Base-by-base conservation (phyloP, 768 basidiomycete species). In the Boletus reticuloceps region DNA sequence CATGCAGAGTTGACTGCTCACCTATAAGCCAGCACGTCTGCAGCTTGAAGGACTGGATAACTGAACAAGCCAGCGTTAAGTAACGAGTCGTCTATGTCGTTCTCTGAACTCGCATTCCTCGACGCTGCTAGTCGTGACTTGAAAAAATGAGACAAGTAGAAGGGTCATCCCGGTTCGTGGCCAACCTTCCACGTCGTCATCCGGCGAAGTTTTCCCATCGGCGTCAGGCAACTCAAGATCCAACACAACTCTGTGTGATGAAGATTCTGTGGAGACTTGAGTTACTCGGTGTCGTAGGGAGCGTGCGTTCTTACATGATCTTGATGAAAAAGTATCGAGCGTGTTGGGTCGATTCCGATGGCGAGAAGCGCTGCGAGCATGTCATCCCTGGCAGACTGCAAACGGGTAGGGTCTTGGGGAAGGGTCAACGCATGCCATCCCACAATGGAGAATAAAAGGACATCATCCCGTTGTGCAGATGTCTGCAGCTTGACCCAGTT, bases 171-270 rank as follows among this genome's bases (percentile, higher is more conserved):
- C 13, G 13, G 27, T 5, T 22, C 12, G 29, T 10, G 16, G 57
- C 75, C 29, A 55, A 90, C 93, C 83, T 98, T 98, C 94, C 95
- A 98, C 0, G 92, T 93, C 6, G 94, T 98, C 96, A 98, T 97
- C 42, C 94, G 73, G 39, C 85, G 82, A 11, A 98, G 74, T 61
- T 84, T 85, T 11, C 93, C 92, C 20, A 95, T 77, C 4, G 22
- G 0, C 0, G 91, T 88, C 31, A 29, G 27, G 27, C 27, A 29
- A 29, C 27, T 34, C 19, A 14, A 12, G 16, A 43, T 51, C 14
- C 95, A 98, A 4, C 89, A 86, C 17, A 97, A 73, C 61, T 98
- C 94, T 1, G 85, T 80, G 65, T 98, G 95, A 57, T 88, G 78
- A 50, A 77, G 84, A 51, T 94, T 91, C 93, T 96, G 55, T 2